These are phyloP conservation scores for Thuja plicata DNA, from an alignment of 83 land plant genomes.

Conservation along the genomic window DNA sequence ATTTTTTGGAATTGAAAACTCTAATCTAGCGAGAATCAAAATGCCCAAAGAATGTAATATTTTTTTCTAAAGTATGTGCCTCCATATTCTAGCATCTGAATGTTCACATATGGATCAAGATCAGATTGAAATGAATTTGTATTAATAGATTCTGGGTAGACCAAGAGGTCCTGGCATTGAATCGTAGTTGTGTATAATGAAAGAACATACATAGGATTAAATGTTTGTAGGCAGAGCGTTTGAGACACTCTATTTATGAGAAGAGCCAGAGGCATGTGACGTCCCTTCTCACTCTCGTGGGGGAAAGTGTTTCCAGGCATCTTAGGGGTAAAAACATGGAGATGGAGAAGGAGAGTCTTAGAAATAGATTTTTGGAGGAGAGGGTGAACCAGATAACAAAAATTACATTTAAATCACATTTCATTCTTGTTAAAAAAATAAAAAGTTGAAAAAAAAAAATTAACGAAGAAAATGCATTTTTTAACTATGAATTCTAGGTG, in stretches of 20 bases:
- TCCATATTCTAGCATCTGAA: neutral
- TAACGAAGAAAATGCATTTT: too few relatives aligned
- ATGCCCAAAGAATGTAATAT: neutral
- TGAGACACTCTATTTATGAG: conserved; percentile 14
- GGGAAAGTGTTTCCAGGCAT: conserved; percentile 23
- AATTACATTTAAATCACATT: too few relatives aligned
- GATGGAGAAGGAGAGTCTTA: conserved; percentile 36
- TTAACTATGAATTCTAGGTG: too few relatives aligned
- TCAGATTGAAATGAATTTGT: neutral
- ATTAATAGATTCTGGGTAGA: neutral
- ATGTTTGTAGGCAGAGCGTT: too few relatives aligned
- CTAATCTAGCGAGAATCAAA: neutral
- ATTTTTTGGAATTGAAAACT: neutral
- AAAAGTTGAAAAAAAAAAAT: too few relatives aligned
- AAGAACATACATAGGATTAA: too few relatives aligned
- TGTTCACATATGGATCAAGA: neutral
- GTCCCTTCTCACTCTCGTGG: conserved; percentile 39
- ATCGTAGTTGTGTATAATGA: too few relatives aligned
- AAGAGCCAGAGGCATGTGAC: conserved; percentile 38
- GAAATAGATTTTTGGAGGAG: conserved; percentile 51
- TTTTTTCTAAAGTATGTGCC: neutral
- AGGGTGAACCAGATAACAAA: conserved; percentile 38
- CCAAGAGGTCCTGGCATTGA: neutral
- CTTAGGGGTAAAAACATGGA: conserved; percentile 50
- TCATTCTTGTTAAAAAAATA: too few relatives aligned